Evolutionary conservation across 768 basidiomycete species (phyloP), one percentile per base, ranked within the genome.

Genomic region (Kwoniella newhampshirensis): DNA sequence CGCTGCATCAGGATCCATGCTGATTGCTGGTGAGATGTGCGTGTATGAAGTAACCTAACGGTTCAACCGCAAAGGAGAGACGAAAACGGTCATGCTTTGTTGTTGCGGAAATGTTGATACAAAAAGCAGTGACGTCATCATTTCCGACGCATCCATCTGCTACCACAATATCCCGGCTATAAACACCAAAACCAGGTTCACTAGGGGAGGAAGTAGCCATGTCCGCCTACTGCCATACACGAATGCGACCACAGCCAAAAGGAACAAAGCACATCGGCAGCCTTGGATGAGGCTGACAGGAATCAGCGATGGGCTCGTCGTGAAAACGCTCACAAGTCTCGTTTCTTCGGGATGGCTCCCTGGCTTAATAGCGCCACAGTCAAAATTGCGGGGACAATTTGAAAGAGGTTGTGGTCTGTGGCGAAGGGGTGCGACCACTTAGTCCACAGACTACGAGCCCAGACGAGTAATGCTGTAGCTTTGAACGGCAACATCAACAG

Each of bases 371-470:
- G n/a, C n/a, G 43, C 54, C 6, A 60, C 54, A 9, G 62, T 17
- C 13, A 49, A 11, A 23, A 68, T 12, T 2, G 50, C 27, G 26
- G 63, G 64, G 3, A 67, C 23, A 11, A 69, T 37, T 13, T 56
- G 27, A 3, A 67, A 18, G 1, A 63, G 11, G 51, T 73, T 70
- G 68, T 91, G 89, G 71, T 93, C 91, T 0, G 87, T 86, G 40
- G 85, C 82, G 74, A 91, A 93, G 2, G 88, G 88, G 4, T 86
- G 85, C 7, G 83, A 86, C 59, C 84, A 82, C 9, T 89, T 87
- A 0, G 88, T 88, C 35, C 83, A 81, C 11, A 94, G 78, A 36
- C 91, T 93, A 47, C 91, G 83, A 2, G 86, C 87, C 93, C 93
- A 97, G 2, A 94, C 91, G 1, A 83, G 86, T 23, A 97, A 79